Base-by-base conservation (phyloP, 352 stramenopile species). In the Phytophthora lateralis region DNA sequence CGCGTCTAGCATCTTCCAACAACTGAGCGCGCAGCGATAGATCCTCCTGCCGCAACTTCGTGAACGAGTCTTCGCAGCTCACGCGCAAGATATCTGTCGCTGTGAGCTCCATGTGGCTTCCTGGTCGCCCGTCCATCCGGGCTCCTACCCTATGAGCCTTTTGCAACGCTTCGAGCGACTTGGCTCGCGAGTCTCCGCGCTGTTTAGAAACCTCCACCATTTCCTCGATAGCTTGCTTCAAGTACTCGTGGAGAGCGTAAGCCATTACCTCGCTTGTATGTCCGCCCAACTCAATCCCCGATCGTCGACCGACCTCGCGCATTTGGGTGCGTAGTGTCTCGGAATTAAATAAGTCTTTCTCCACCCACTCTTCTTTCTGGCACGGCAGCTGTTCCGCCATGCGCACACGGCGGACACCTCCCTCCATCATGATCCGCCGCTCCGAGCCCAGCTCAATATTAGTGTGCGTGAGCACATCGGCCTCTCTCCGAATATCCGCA, bases 151-250 rank as follows among this genome's bases (percentile, higher is more conserved):
- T 69, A 11, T 80, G 75, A 21, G 63, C 75, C 46, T 82, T 83
- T 38, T 81, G 67, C 27, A 90, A 47, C 20, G 73, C 58, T 8
- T 87, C 79, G 0, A 93, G 58, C 2, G 77, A 55, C 29, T 87
- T 78, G 2, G 71, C 78, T 17, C 71, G 63, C 6, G 55, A 59
- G 54, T 96, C 83, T 8, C 82, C 69, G 10, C 87, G 85, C 41
- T 94, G 83, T 54, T 91, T 92, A 0, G 87, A 75, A 17, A 89
- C 66, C 29, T 92, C 77, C 11, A 93, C 87, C 83, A 96, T 92
- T 56, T 96, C 87, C 54, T 96, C 87, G 1, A 94, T 78, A 6
- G 88, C 76, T 69, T 96, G 87, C 63, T 93, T 94, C 21, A 96
- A 57, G 42, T 96, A 94, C 48, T 93, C 85, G 38, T 92, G 84